phyloP scores from a whole-genome alignment of 2,329 filamentous ascomycete species.

The Aspergillus pseudotamarii region DNA sequence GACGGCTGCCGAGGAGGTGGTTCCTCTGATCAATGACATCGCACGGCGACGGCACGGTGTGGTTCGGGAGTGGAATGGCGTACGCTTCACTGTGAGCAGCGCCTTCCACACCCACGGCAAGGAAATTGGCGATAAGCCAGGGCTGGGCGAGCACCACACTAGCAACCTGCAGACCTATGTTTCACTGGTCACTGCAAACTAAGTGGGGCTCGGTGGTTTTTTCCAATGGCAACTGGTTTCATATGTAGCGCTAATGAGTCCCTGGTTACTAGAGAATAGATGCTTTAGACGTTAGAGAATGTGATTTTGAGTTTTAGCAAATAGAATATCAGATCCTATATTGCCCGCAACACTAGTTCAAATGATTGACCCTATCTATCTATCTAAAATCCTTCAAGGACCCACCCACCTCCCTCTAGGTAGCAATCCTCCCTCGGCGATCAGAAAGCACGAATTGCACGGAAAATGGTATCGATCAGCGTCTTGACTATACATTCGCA shows the following conservation, averaged over 20 bases:
- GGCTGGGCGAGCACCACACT: background rate
- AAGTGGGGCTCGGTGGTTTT: background rate
- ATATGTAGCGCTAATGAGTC: background rate
- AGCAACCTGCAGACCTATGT: slow-evolving; percentile 2
- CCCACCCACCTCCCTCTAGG: too few relatives aligned
- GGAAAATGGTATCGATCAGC: background rate
- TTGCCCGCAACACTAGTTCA: background rate
- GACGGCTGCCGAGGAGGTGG: slow-evolving; percentile 2
- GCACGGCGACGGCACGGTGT: background rate
- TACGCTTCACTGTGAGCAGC: background rate
- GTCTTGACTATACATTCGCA: background rate
- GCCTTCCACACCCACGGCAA: background rate
- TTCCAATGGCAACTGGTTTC: background rate
- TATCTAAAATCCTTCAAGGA: background rate
- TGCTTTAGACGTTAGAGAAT: background rate
- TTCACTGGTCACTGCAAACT: background rate
- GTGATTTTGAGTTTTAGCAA: background rate
- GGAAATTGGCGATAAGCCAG: background rate
- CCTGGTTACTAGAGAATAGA: background rate
- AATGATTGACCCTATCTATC: background rate
- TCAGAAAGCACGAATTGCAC: background rate
- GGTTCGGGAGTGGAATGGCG: background rate
- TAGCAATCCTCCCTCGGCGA: background rate
- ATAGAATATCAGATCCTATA: background rate
- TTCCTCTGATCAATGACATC: slow-evolving; percentile 2